Conservation (phyloP, 495 filamentous ascomycete species). For the Trichoderma orchidacearum region DNA sequence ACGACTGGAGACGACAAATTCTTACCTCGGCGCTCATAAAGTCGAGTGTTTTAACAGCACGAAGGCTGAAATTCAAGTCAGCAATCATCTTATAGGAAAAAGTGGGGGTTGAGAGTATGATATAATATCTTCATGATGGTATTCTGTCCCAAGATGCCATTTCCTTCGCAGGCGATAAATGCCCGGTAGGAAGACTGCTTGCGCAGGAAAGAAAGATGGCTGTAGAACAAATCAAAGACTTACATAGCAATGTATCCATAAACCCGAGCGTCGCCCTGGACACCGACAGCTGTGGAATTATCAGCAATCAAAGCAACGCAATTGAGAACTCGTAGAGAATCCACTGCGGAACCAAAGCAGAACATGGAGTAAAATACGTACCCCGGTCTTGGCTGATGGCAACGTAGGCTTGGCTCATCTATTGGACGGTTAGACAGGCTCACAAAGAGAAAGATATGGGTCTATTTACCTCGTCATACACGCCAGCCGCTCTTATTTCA, state of each 20-base stretch:
- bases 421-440: not conserved
- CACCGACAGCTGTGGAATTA: constrained; percentile 52
- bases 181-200: no score
- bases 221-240: no score
- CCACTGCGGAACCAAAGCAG: no score
- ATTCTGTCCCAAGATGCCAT: no score
- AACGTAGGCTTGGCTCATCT: constrained; percentile 71
- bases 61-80: constrained; percentile 37
- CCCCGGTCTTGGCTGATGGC: constrained; percentile 47
- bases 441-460: not conserved
- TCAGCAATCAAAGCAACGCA: not conserved
- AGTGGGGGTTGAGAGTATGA: no score
- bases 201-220: no score
- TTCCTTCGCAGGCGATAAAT: no score
- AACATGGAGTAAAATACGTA: not conserved
- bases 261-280: constrained; percentile 66
- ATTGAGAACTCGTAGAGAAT: not conserved
- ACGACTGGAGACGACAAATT: no score
- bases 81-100: no score
- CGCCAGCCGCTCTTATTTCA: constrained; percentile 68
- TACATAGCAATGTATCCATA: constrained; percentile 22
- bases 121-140: no score
- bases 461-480: constrained; percentile 49
- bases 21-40: constrained; percentile 66
- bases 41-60: constrained; percentile 65